Base-by-base conservation (phyloP, 495 filamentous ascomycete genomes). In the Saxophila tyrrhenica region DNA sequence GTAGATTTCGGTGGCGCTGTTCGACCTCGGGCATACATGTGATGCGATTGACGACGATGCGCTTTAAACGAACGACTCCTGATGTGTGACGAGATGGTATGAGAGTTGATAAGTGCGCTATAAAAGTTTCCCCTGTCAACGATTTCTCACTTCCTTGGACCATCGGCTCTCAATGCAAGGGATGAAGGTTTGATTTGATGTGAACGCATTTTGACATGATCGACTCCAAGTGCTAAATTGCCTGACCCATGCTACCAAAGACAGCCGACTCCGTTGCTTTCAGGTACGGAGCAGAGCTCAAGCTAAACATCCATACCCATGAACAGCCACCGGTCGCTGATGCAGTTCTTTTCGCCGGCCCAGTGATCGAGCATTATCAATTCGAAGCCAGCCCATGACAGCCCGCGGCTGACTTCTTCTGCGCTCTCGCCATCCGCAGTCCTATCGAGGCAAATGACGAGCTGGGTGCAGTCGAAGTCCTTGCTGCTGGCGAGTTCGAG, bases 341-440 rank as follows among this genome's bases (percentile, higher is more conserved):
- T 70, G 56, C 78, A 65, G 62, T 83, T 73, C 51, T 70, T 53
- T 22, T 71, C 68, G 54, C 64, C 58, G 45, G 77, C 75, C 85
- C 87, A 95, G 44, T 78, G 74, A 52, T 85, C 79, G 13, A 96
- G 72, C 16, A 86, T 89, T 48, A 82, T 81, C 49, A 88, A 73
- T 63, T 82, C 84, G 62, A 95, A 96, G 25, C 89, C 89, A 59
- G 90, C 89, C 90, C 90, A 96, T 60, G 89, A 85, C 35, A 96
- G 77, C 53, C 87, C 87, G 61, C 81, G 83, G 56, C 83, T 79
- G 51, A 94, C 73, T 48, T 81, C 73, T 58, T 81, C 55, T 46
- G 55, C 75, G 49, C 78, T 71, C 42, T 82, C 72, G 47, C 80
- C 70, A 22, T 76, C 73, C 39, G 77, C 71, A 20, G 69, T 73